phyloP scores from a whole-genome alignment of 2,329 filamentous ascomycete genomes.

The Diaporthe sp. region DNA sequence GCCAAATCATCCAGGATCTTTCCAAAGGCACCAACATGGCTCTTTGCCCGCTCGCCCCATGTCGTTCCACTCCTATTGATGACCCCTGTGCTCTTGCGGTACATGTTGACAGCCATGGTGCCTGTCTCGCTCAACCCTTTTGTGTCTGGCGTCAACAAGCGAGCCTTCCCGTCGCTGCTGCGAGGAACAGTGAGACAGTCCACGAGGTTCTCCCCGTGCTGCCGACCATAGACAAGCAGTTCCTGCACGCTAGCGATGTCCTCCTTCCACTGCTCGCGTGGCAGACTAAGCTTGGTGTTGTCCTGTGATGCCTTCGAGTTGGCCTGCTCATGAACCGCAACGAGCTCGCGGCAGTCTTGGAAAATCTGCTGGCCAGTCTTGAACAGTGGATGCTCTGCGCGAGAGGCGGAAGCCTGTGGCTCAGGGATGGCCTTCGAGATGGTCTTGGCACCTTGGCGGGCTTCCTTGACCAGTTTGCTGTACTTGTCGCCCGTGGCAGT shows the following conservation, averaged over 20 bases:
- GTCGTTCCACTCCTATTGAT: slow-evolving; percentile 40
- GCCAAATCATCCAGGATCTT: slow-evolving; percentile 22
- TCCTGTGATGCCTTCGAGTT: slow-evolving; percentile 44
- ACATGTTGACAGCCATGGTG: slow-evolving; percentile 47
- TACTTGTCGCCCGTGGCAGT: slow-evolving; percentile 25
- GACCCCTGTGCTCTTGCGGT: slow-evolving; percentile 45
- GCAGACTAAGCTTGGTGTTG: slow-evolving; percentile 41
- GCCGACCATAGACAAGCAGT: slow-evolving; percentile 48
- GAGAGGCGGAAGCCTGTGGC: neutral
- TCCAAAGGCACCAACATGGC: slow-evolving; percentile 26
- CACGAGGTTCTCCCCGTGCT: slow-evolving; percentile 46
- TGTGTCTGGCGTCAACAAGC: slow-evolving; percentile 38
- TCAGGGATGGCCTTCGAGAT: neutral
- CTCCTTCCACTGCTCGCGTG: slow-evolving; percentile 48
- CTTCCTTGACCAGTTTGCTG: slow-evolving; percentile 27
- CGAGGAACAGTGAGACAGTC: slow-evolving; percentile 41
- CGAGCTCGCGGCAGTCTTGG: slow-evolving; percentile 44
- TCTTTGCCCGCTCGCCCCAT: slow-evolving; percentile 31
- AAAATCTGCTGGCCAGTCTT: slow-evolving; percentile 42
- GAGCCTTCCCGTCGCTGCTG: slow-evolving; percentile 21
- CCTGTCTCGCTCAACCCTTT: slow-evolving; percentile 44
- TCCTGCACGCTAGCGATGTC: slow-evolving; percentile 50
- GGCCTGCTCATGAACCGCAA: slow-evolving; percentile 47
- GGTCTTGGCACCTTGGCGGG: neutral
- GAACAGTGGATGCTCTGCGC: slow-evolving; percentile 43